A percentile compares a stretch with the other conserved stretches of the same genome.
Evolutionary conservation across 176 grass and related monocot species (phyloP).

Genomic region (Cymbopogon citratus): DNA sequence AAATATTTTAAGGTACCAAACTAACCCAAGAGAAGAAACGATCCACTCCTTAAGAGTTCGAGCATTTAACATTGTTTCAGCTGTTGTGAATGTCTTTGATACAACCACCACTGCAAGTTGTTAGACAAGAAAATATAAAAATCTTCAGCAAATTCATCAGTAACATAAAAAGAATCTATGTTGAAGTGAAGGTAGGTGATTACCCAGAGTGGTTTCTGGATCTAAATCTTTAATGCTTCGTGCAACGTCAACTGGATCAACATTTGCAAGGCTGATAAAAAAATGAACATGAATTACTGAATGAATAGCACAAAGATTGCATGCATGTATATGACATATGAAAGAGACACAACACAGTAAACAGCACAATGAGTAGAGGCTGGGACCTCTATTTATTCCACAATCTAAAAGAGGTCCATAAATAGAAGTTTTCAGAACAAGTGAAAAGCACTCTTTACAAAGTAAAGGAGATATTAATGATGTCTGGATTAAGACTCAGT

Average conservation of each 20-base stretch:
- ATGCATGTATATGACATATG: not conserved
- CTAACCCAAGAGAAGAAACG: conserved; percentile 79
- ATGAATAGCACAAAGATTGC: conserved; percentile 12
- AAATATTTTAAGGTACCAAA: conserved; percentile 23
- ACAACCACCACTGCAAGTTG: conserved; percentile 82
- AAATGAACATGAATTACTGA: conserved; percentile 1
- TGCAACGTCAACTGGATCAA: conserved; percentile 96
- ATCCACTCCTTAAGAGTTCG: conserved; percentile 98
- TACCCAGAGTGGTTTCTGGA: conserved; percentile 95
- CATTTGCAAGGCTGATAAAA: conserved; percentile 90
- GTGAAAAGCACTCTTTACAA: not conserved
- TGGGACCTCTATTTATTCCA: not conserved
- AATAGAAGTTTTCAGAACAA: not conserved
- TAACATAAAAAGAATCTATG: not conserved
- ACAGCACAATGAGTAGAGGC: not conserved
- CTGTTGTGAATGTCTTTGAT: conserved; percentile 99
- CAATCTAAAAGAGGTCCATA: not conserved
- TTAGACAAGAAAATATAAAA: not conserved
- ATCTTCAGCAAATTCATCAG: conserved; percentile 9
- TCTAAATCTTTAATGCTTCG: conserved; percentile 89
- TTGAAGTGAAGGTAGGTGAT: not conserved
- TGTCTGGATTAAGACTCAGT: not conserved
- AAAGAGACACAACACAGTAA: not conserved
- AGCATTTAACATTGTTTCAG: conserved; percentile 99
- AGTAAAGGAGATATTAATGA: not conserved